These are phyloP conservation scores for Jackrogersella multiformis DNA, from an alignment of 495 filamentous ascomycete species.

Conservation along the genomic window DNA sequence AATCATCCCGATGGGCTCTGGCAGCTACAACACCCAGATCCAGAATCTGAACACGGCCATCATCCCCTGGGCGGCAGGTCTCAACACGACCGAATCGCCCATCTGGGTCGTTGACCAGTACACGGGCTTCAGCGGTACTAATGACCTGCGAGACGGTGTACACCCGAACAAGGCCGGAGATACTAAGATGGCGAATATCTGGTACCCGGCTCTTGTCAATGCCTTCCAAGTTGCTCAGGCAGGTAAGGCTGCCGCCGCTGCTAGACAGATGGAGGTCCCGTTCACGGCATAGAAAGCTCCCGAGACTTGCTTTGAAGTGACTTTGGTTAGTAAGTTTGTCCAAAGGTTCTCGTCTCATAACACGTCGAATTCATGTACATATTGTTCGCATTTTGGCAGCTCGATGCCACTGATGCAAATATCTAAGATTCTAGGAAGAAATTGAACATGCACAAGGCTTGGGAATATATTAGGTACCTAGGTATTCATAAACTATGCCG, in stretches of 20 bases:
- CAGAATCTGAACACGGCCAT: constrained; percentile 60
- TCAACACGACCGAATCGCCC: constrained; percentile 59
- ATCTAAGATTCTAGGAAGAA: not conserved
- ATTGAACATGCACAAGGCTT: not conserved
- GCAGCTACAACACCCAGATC: constrained; percentile 51
- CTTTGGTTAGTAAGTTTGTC: not conserved
- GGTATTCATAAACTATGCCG: not conserved
- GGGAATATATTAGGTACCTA: not conserved
- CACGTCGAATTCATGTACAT: not conserved
- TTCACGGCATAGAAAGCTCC: constrained; percentile 24
- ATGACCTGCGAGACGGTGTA: constrained; percentile 58
- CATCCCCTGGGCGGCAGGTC: constrained; percentile 53
- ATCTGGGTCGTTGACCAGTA: constrained; percentile 63
- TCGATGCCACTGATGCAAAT: too few species aligned
- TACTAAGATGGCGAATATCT: constrained; percentile 56
- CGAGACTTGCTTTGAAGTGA: not conserved
- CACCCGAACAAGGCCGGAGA: constrained; percentile 60
- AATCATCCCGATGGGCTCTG: constrained; percentile 60
- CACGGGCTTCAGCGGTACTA: constrained; percentile 52
- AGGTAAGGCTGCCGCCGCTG: constrained; percentile 32
- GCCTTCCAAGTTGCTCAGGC: constrained; percentile 47
- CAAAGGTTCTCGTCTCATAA: not conserved
- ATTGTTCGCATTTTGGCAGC: not conserved
- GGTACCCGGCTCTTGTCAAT: constrained; percentile 56
- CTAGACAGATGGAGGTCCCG: constrained; percentile 26